A percentile compares a stretch with the other conserved stretches of the same genome.
Evolutionary conservation across 805 yeast species (phyloP).

Genomic region (Yamadazyma sp.): DNA sequence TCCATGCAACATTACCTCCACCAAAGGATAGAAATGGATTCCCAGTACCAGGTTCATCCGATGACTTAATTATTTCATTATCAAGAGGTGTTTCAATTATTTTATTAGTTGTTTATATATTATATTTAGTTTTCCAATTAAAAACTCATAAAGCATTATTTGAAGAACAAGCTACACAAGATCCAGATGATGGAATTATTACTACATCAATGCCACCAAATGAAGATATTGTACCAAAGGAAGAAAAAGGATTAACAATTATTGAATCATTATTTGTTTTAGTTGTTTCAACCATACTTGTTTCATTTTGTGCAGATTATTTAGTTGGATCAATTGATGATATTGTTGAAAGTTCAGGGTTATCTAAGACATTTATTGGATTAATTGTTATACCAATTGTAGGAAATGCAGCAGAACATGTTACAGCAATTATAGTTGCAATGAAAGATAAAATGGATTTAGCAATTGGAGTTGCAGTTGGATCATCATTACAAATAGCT

Average conservation of each 20-base stretch:
- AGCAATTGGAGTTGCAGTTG: constrained; percentile 95
- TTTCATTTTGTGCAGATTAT: constrained; percentile 89
- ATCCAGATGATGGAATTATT: constrained; percentile 37
- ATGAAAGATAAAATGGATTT: constrained; percentile 95
- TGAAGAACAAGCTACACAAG: constrained; percentile 52
- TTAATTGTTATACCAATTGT: constrained; percentile 92
- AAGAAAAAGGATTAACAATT: constrained; percentile 45
- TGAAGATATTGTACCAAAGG: constrained; percentile 4
- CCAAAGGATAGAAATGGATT: constrained; percentile 32
- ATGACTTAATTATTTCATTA: constrained; percentile 58
- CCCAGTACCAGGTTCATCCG: constrained; percentile 39
- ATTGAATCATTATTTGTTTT: constrained; percentile 54
- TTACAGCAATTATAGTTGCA: constrained; percentile 93
- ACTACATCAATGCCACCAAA: constrained; percentile 21
- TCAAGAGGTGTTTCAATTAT: constrained; percentile 86
- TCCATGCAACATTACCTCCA: constrained; percentile 73
- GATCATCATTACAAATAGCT: constrained; percentile 93
- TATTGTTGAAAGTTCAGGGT: constrained; percentile 77
- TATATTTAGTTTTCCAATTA: constrained; percentile 84
- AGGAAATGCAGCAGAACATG: constrained; percentile 99
- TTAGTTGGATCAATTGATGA: constrained; percentile 92
- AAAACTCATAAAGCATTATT: constrained; percentile 79
- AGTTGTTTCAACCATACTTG: constrained; percentile 66
- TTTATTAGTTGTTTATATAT: constrained; percentile 68
- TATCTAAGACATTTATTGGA: constrained; percentile 94